A percentile compares a stretch with the other conserved stretches of the same genome.
Evolutionary conservation across 768 basidiomycete species (phyloP).

Genomic region (Sistotremastrum suecicum): DNA sequence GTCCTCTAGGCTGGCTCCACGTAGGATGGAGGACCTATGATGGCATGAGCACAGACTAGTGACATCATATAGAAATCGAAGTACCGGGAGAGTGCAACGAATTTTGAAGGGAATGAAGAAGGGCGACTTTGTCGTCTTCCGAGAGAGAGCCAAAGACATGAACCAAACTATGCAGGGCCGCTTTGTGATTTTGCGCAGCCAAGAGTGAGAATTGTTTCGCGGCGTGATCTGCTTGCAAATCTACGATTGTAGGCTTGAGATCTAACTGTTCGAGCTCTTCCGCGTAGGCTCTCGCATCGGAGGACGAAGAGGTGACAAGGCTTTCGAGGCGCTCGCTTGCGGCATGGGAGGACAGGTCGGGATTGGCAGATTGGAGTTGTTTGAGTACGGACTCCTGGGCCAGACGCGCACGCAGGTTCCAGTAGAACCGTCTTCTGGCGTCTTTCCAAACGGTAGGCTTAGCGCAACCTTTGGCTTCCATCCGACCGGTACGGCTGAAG

Average conservation of each 20-base stretch:
- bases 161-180: slow-evolving; percentile 57
- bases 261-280: slow-evolving; percentile 61
- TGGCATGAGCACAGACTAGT: no score
- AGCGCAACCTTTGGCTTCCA: slow-evolving; percentile 97
- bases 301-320: slow-evolving; percentile 36
- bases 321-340: slow-evolving; percentile 46
- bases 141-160: slow-evolving; percentile 61
- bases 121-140: slow-evolving; percentile 51
- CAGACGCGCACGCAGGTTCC: slow-evolving; percentile 76
- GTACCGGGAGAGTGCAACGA: slow-evolving; percentile 6
- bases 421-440: slow-evolving; percentile 84
- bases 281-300: slow-evolving; percentile 43
- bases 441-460: slow-evolving; percentile 78
- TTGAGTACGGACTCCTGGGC: slow-evolving; percentile 53
- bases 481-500: slow-evolving; percentile 75
- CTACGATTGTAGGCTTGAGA: slow-evolving; percentile 41
- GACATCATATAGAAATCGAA: no score
- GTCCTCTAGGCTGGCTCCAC: no score
- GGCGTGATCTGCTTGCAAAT: slow-evolving; percentile 59
- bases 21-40: no score
- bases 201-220: slow-evolving; percentile 50
- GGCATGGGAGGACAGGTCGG: slow-evolving; percentile 51
- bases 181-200: slow-evolving; percentile 64
- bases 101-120: slow-evolving; percentile 50
- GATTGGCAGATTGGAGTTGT: slow-evolving; percentile 54